These are phyloP conservation scores for Tetracladium marchalianum DNA, from an alignment of 495 filamentous ascomycete genomes.

Conservation along the genomic window DNA sequence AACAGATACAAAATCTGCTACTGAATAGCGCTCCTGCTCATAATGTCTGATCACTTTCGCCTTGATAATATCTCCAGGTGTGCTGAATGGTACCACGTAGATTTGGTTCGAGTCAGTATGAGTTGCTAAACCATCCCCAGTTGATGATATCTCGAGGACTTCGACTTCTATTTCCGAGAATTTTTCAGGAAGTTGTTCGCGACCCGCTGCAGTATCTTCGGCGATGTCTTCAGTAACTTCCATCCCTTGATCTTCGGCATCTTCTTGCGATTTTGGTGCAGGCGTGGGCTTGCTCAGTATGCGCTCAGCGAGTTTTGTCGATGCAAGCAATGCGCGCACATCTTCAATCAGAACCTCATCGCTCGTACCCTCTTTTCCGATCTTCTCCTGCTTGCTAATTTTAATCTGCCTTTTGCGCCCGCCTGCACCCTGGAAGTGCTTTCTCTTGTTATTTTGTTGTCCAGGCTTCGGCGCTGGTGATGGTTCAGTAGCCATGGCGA, in stretches of 20 bases:
- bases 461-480: too few species aligned
- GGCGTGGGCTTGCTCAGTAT: not conserved
- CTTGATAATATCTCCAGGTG: constrained; percentile 72
- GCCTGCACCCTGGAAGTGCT: constrained; percentile 13
- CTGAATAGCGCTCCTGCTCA: constrained; percentile 46
- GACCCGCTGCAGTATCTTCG: constrained; percentile 5
- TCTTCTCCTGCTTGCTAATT: constrained; percentile 47
- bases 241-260: constrained; percentile 15
- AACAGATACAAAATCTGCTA: constrained; percentile 74
- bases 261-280: constrained; percentile 14
- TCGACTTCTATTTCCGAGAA: constrained; percentile 72
- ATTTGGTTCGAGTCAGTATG: constrained; percentile 57
- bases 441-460: constrained; percentile 26
- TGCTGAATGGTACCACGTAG: constrained; percentile 81
- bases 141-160: constrained; percentile 72
- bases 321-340: constrained; percentile 50
- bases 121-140: constrained; percentile 74
- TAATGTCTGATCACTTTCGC: constrained; percentile 71
- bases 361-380: constrained; percentile 42
- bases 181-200: constrained; percentile 45
- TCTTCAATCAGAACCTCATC: constrained; percentile 72
- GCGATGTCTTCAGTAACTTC: constrained; percentile 2
- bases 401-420: constrained; percentile 29
- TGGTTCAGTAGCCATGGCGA: too few species aligned
- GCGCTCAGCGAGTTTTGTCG: constrained; percentile 32